A percentile compares a stretch with the other conserved stretches of the same genome.
phyloP scores from a whole-genome alignment of 257 asterid species.

The Coffea canephora region DNA sequence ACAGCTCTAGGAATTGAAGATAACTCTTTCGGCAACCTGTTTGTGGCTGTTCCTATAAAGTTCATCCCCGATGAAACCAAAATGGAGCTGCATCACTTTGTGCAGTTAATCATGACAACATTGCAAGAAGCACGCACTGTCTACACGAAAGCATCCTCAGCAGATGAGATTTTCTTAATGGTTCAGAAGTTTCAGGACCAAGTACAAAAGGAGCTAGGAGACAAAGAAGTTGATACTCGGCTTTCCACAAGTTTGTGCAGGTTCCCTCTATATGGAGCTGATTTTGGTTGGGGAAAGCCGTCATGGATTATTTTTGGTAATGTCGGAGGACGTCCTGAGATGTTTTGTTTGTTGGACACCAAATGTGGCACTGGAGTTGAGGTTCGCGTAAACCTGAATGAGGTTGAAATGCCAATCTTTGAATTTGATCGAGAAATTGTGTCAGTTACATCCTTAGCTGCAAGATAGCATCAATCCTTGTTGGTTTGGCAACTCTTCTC shows the following conservation, averaged over 20 bases:
- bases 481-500: too few species aligned
- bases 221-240: conserved; percentile 3
- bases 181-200: neutral
- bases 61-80: neutral
- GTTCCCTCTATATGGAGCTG: conserved; percentile 17
- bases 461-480: too few species aligned
- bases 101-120: neutral
- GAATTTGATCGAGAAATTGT: neutral
- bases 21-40: neutral
- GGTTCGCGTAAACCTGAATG: conserved; percentile 8
- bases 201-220: neutral
- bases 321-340: neutral
- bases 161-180: neutral
- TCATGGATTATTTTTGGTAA: neutral
- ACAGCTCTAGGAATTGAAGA: neutral
- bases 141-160: neutral
- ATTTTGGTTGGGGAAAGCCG: conserved; percentile 24
- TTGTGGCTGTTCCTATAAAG: neutral
- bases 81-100: neutral
- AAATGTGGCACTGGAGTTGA: conserved; percentile 15
- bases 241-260: conserved; percentile 9
- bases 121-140: neutral
- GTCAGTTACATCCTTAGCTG: neutral
- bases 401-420: conserved; percentile 2
- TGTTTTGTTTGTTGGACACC: conserved; percentile 5